Base-by-base conservation (phyloP, 441 rosid genomes). In the Erodium chrysanthum region DNA sequence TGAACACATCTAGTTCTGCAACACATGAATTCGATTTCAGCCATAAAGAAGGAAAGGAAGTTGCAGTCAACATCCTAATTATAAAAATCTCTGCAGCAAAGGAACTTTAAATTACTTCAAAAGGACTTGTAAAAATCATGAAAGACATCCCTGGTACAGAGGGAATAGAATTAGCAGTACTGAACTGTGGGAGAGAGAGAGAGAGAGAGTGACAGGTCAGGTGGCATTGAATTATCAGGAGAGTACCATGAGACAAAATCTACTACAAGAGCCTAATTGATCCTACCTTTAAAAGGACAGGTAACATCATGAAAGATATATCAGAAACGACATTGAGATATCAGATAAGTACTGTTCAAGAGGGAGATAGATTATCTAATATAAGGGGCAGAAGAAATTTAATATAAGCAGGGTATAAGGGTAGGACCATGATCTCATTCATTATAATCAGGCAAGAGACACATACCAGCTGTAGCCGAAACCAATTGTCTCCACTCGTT, bases 1-100 rank as follows among this genome's bases (percentile, higher is more conserved):
- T 88, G 80, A 95, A 78, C 76, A 85, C 99, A 81, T 95, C 99
- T 66, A 95, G 84, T 76, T 92, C 99, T 91, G 91, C 80, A 82
- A 77, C 67, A 71, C n/a, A 46, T 10, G 21, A 63, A 56, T 56
- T 9, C 7, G 65, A 68, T 35, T 58, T 73, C 62, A 80, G 74
- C 59, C 44, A 44, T 52, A 59, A 58, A 58, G 5, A 15, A 42
- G 52, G 17, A 46, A 3, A 12, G 52, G 52, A 14, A 46, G 52
- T 14, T 5, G 18, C 17, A 46, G 7, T 46, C 2, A 46, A 46
- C 52, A 46, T 46, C 3, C 14, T 46, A 46, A n/a, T n/a, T 46
- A n/a, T 46, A 46, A 14, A 46, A 46, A 14, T 14, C 52, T 46
- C 52, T n/a, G 52, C 52, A 46, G 18, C 52, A 46, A 46, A 17